Conservation (phyloP, 2,329 filamentous ascomycete species). For the Rhytidhysteron rufulum region DNA sequence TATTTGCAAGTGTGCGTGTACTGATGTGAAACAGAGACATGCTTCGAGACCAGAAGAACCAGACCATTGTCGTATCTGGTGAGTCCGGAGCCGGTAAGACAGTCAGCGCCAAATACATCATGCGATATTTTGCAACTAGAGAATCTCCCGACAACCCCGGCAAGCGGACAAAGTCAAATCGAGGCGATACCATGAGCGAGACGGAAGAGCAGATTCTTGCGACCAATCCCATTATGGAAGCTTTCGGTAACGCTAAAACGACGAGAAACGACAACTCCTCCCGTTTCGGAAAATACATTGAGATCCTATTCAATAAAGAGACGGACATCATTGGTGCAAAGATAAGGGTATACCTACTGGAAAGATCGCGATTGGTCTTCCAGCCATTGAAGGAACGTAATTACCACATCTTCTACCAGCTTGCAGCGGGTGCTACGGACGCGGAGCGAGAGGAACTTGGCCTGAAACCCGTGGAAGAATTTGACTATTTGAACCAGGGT, state of each 20-base stretch:
- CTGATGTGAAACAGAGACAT: slow-evolving; percentile 65
- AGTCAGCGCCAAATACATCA: slow-evolving; percentile 99
- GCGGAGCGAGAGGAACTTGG: slow-evolving; percentile 75
- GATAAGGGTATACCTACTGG: slow-evolving; percentile 92
- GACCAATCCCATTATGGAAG: slow-evolving; percentile 99
- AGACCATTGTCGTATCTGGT: slow-evolving; percentile 98
- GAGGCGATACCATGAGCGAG: slow-evolving; percentile 81
- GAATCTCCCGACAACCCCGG: slow-evolving; percentile 87
- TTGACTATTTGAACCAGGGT: slow-evolving; percentile 94
- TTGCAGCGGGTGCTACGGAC: slow-evolving; percentile 87
- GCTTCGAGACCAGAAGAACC: slow-evolving; percentile 91
- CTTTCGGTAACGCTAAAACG: slow-evolving; percentile 99
- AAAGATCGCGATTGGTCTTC: slow-evolving; percentile 93
- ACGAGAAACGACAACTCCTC: slow-evolving; percentile 99
- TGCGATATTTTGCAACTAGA: slow-evolving; percentile 98
- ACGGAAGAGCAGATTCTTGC: slow-evolving; percentile 98
- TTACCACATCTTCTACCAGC: slow-evolving; percentile 98
- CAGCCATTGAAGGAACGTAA: slow-evolving; percentile 97
- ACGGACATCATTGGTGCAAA: slow-evolving; percentile 97
- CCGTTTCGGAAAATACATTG: slow-evolving; percentile 98
- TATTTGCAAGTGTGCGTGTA: no score
- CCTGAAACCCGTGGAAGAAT: slow-evolving; percentile 80
- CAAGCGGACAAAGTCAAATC: slow-evolving; percentile 70
- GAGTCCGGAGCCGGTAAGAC: slow-evolving; percentile 99
- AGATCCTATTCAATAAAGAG: slow-evolving; percentile 96